Percentiles rank a stretch among this genome's conserved stretches.
phyloP scores from a whole-genome alignment of 2,329 filamentous ascomycete genomes.

The Cladorrhinum sp. region DNA sequence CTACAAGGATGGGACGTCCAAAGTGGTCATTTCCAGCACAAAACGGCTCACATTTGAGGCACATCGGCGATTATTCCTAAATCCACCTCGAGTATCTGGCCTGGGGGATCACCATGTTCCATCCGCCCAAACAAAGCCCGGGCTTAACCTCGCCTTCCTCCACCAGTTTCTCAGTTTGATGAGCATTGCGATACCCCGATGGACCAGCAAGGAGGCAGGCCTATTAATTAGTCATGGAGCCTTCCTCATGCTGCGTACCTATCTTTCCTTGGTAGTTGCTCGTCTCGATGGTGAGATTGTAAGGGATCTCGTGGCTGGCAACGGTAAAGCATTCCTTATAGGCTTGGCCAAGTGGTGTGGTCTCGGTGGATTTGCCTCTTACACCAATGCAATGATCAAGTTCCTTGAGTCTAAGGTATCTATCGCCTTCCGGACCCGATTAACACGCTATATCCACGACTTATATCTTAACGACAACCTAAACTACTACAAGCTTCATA shows the following conservation, averaged over 20 bases:
- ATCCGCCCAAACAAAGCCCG: slow-evolving; percentile 86
- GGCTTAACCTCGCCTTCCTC: slow-evolving; percentile 89
- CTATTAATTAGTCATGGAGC: slow-evolving; percentile 82
- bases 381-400: slow-evolving; percentile 99
- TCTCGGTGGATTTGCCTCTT: slow-evolving; percentile 87
- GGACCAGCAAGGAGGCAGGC: slow-evolving; percentile 93
- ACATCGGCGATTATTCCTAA: slow-evolving; percentile 87
- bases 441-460: slow-evolving; percentile 96
- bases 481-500: slow-evolving; percentile 93
- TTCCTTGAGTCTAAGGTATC: slow-evolving; percentile 97
- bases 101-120: slow-evolving; percentile 74
- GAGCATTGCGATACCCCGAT: slow-evolving; percentile 96
- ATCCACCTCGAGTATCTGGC: slow-evolving; percentile 80
- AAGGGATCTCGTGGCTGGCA: slow-evolving; percentile 89
- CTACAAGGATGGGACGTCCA: slow-evolving; percentile 81
- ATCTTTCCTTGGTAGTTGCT: slow-evolving; percentile 89
- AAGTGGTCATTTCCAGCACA: slow-evolving; percentile 86
- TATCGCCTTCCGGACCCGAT: slow-evolving; percentile 91
- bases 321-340: slow-evolving; percentile 82
- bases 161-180: slow-evolving; percentile 95
- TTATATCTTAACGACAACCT: slow-evolving; percentile 91
- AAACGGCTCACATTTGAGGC: slow-evolving; percentile 95
- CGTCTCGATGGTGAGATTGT: slow-evolving; percentile 95
- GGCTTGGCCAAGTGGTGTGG: slow-evolving; percentile 95
- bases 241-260: slow-evolving; percentile 88